Base-by-base conservation (phyloP, 2,329 filamentous ascomycete species). In the Teratosphaeriaceae sp. region DNA sequence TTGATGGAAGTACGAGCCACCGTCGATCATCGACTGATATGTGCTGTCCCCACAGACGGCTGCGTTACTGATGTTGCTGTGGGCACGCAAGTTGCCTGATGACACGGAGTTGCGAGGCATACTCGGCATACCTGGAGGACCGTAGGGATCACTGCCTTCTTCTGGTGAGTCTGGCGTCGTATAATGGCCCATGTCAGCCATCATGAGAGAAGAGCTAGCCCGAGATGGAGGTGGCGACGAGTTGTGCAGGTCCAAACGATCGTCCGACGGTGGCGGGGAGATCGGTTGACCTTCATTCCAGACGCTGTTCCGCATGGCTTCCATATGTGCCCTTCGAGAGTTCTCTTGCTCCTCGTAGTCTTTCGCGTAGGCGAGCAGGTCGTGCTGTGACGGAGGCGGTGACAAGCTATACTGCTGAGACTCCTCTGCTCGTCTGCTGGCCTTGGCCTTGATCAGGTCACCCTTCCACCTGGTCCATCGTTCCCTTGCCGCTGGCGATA, bases 401-500 rank as follows among this genome's bases (percentile, higher is more conserved):
- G 54, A 48, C 12, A 44, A 19, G 7, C 48, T 46, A 16, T 53
- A 55, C 7, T 46, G 47, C 15, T 52, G 45, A 18, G 45, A 40
- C 21, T 55, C 47, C 18, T 56, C 50, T 30, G 63, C 62, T 19
- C 48, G 58, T 16, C 59, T 65, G 62, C 74, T 65, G 44, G 65
- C 64, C 48, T 81, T 78, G 11, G 78, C 82, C 43, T 74, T 72
- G 51, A 73, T 73, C 21, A 96, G 70, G 54, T 94, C 89, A 26
- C 65, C 58, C 44, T 67, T 73, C 92, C 92, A 98, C 46, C 81
- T 79, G 34, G 79, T 59, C 70, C 84, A 97, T 31, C 92, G 82
- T 45, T 92, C 84, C 48, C 75, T 74, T 15, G 92, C 85, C 50
- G 80, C 84, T 41, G 76, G 80, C 3, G 90, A 94, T n/a, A 96